These are phyloP conservation scores for Penicillium robsamsonii DNA, from an alignment of 495 filamentous ascomycete genomes.

Conservation along the genomic window DNA sequence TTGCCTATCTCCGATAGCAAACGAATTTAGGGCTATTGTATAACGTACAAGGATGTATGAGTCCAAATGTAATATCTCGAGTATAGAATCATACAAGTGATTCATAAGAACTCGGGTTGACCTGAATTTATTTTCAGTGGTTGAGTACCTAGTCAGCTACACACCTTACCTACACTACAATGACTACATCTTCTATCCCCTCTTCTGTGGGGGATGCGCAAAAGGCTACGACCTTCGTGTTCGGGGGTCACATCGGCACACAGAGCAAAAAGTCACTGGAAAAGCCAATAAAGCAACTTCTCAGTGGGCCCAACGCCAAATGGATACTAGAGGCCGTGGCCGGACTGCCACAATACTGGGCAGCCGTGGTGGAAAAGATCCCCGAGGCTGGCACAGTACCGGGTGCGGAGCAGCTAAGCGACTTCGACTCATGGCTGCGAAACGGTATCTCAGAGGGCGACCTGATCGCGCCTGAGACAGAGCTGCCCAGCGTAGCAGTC, in stretches of 20 bases:
- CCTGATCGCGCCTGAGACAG: neutral
- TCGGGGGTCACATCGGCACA: slow-evolving; percentile 5
- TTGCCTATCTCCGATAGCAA: no score
- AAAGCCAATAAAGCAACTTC: slow-evolving; percentile 5
- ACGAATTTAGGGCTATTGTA: no score
- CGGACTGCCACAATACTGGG: slow-evolving; percentile 23
- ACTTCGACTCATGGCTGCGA: slow-evolving; percentile 1
- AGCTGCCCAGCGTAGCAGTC: slow-evolving; percentile 5
- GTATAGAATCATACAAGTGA: no score
- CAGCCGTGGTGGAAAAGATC: slow-evolving; percentile 22
- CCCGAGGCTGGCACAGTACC: slow-evolving; percentile 18
- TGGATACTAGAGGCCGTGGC: slow-evolving; percentile 32
- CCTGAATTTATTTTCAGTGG: no score
- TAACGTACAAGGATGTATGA: no score
- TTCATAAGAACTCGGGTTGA: no score
- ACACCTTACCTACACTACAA: no score
- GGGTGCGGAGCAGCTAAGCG: neutral
- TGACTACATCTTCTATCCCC: no score
- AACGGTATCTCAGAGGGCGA: neutral
- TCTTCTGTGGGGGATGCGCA: no score
- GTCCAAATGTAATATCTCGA: no score
- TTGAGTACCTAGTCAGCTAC: no score
- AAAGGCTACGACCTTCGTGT: neutral
- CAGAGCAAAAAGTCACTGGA: slow-evolving; percentile 7
- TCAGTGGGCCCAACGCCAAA: slow-evolving; percentile 5